These are phyloP conservation scores for Debaryomyces nepalensis DNA, from an alignment of 1,139 yeast genomes.

Conservation along the genomic window DNA sequence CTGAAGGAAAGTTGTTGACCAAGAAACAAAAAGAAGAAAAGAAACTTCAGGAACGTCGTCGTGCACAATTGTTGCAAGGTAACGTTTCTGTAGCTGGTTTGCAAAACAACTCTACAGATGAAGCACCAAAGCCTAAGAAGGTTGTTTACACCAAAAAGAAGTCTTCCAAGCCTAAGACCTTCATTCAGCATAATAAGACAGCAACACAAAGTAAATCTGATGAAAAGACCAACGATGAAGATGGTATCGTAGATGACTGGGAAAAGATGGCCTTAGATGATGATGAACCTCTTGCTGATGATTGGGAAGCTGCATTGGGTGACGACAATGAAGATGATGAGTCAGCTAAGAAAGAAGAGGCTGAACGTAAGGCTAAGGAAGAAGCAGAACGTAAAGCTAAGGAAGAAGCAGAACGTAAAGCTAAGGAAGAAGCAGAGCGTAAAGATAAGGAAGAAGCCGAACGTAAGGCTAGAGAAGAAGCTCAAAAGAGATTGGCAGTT, in stretches of 20 bases:
- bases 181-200: constrained; percentile 29
- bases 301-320: constrained; percentile 26
- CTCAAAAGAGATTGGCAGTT: constrained; percentile 20
- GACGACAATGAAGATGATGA: constrained; percentile 28
- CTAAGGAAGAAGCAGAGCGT: constrained; percentile 20
- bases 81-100: constrained; percentile 79
- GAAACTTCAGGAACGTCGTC: constrained; percentile 84
- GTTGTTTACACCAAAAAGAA: constrained; percentile 80
- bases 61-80: constrained; percentile 81
- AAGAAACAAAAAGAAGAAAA: constrained; percentile 96
- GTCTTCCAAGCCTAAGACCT: constrained; percentile 48
- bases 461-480: constrained; percentile 26
- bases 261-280: constrained; percentile 64
- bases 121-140: constrained; percentile 62
- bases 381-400: constrained; percentile 29
- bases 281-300: constrained; percentile 38
- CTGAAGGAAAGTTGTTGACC: constrained; percentile 89
- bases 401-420: constrained; percentile 21
- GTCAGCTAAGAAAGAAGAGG: constrained; percentile 19
- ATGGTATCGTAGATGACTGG: constrained; percentile 67
- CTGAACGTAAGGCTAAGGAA: constrained; percentile 20
- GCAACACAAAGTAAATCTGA: constrained; percentile 24
- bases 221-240: constrained; percentile 42
- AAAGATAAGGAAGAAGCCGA: constrained; percentile 27
- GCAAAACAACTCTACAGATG: constrained; percentile 33